Conservation (phyloP, 768 basidiomycete genomes). For the Kwoniella dendrophila region DNA sequence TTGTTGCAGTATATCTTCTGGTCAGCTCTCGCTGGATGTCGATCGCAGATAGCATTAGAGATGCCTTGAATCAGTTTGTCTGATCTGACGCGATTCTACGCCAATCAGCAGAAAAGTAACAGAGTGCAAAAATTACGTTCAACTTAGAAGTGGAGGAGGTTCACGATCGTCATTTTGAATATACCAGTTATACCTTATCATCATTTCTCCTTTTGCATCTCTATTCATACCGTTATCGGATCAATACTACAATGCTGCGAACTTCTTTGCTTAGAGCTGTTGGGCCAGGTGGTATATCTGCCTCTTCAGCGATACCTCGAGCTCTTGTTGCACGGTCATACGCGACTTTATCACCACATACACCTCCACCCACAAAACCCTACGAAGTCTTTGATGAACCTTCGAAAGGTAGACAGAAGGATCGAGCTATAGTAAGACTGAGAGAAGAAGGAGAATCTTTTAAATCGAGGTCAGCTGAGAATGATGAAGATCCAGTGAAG, state of each 20-base stretch:
- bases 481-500: constrained; percentile 22
- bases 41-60: too few species aligned
- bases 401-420: constrained; percentile 74
- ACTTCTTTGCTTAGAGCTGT: background rate
- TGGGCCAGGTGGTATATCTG: background rate
- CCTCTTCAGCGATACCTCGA: background rate
- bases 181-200: background rate
- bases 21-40: too few species aligned
- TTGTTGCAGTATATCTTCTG: too few species aligned
- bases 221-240: background rate
- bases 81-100: background rate
- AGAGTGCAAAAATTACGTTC: background rate
- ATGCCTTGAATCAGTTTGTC: too few species aligned
- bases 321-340: constrained; percentile 16
- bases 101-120: background rate
- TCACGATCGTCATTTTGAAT: constrained; percentile 16
- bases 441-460: constrained; percentile 56
- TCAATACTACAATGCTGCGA: background rate
- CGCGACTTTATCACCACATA: constrained; percentile 47
- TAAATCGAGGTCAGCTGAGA: background rate
- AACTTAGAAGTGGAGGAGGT: constrained; percentile 23
- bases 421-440: constrained; percentile 66
- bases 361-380: constrained; percentile 61
- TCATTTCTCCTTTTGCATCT: background rate
- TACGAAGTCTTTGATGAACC: constrained; percentile 86